Percentiles rank a stretch among this genome's conserved stretches.
These are phyloP conservation scores for Pythium coloratum DNA, from an alignment of 352 stramenopile species.

Conservation along the genomic window DNA sequence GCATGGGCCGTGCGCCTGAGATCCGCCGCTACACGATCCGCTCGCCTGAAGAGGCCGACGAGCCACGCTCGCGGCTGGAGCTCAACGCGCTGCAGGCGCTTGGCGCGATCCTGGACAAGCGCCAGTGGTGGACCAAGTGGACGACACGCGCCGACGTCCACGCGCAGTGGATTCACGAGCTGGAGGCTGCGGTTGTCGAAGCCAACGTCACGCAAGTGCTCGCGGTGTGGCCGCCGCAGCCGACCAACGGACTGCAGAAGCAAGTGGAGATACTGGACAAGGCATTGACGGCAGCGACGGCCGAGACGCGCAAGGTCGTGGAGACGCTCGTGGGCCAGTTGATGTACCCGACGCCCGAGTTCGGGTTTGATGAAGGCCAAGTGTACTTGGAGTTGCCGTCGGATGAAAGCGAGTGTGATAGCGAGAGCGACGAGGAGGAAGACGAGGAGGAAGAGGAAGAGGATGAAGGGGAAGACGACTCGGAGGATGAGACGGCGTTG, in stretches of 20 bases:
- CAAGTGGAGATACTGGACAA: constrained; percentile 33
- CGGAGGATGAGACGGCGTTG: constrained; percentile 20
- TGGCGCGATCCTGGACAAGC: constrained; percentile 44
- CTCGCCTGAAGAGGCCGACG: constrained; percentile 15
- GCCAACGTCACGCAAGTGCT: constrained; percentile 25
- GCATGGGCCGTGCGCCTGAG: background rate
- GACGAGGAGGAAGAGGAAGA: constrained; percentile 4
- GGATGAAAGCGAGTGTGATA: constrained; percentile 20
- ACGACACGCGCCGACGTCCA: constrained; percentile 29
- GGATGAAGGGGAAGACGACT: constrained; percentile 19
- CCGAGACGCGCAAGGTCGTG: constrained; percentile 3
- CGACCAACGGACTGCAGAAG: constrained; percentile 2
- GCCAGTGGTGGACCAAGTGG: constrained; percentile 44
- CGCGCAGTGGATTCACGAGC: constrained; percentile 36
- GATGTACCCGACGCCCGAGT: constrained; percentile 23
- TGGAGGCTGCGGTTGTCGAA: constrained; percentile 30
- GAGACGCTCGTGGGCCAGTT: constrained; percentile 28
- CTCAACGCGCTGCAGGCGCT: constrained; percentile 37
- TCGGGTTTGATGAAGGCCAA: constrained; percentile 8
- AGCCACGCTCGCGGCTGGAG: constrained; percentile 31
- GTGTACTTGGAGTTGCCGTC: constrained; percentile 14
- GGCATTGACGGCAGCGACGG: background rate
- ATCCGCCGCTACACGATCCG: constrained; percentile 14
- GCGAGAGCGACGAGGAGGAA: constrained; percentile 11
- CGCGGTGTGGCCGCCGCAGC: constrained; percentile 6